These are phyloP conservation scores for Diplotaxis tenuifolia DNA, from an alignment of 345 rosid genomes.

Conservation along the genomic window DNA sequence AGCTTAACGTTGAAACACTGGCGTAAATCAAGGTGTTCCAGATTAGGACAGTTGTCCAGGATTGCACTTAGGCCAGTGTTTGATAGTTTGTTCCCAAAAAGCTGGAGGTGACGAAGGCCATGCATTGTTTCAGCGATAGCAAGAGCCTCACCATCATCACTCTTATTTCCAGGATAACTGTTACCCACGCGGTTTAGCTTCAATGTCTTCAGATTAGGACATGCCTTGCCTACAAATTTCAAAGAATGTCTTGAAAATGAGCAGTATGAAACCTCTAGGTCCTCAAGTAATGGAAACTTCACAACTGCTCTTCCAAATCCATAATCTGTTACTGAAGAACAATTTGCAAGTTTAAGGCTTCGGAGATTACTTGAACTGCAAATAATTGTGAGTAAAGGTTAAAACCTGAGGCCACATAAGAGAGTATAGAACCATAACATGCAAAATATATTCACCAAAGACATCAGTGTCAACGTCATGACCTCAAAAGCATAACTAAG, in stretches of 20 bases:
- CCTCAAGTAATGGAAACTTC: constrained; percentile 55
- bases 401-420: neutral
- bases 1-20: neutral
- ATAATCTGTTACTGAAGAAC: constrained; percentile 37
- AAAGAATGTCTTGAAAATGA: too few species aligned
- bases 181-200: too few species aligned
- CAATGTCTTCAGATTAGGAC: too few species aligned
- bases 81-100: neutral
- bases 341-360: constrained; percentile 42
- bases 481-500: too few species aligned
- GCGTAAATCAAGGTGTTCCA: constrained; percentile 8
- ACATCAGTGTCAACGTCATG: neutral
- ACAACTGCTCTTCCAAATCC: constrained; percentile 43
- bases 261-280: constrained; percentile 44
- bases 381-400: neutral
- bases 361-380: constrained; percentile 51
- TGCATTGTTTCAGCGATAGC: constrained; percentile 64
- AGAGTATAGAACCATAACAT: too few species aligned
- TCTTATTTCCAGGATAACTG: neutral
- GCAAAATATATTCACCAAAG: neutral
- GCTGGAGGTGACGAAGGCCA: constrained; percentile 42
- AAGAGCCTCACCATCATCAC: constrained; percentile 45
- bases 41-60: neutral
- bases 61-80: neutral
- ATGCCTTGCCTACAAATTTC: too few species aligned